A percentile compares a stretch with the other conserved stretches of the same genome.
These are phyloP conservation scores for Microsporum canis DNA, from an alignment of 2,329 filamentous ascomycete species.

Conservation along the genomic window DNA sequence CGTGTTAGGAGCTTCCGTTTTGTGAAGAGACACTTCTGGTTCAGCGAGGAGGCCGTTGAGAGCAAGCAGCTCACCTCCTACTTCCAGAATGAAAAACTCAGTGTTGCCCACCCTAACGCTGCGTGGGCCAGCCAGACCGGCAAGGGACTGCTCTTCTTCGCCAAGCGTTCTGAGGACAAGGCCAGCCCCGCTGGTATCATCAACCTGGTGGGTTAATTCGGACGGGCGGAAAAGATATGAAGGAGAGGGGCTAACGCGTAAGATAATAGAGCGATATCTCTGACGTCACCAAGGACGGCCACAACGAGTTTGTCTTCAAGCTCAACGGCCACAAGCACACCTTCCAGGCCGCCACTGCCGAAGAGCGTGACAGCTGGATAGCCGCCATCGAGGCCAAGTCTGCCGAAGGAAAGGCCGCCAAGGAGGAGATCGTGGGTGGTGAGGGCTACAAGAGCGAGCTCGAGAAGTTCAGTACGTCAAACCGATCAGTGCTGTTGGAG, in stretches of 20 bases:
- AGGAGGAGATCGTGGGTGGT: slow-evolving; percentile 59
- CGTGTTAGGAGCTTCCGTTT: slow-evolving; percentile 65
- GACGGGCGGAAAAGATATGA: not conserved
- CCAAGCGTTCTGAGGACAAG: slow-evolving; percentile 76
- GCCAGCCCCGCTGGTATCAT: slow-evolving; percentile 67
- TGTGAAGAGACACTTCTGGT: slow-evolving; percentile 89
- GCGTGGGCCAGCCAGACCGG: slow-evolving; percentile 90
- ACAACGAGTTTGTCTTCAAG: slow-evolving; percentile 75
- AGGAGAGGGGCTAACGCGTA: not conserved
- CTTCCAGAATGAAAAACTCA: slow-evolving; percentile 78
- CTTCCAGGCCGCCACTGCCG: slow-evolving; percentile 66
- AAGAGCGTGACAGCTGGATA: slow-evolving; percentile 90
- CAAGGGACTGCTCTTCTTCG: slow-evolving; percentile 87
- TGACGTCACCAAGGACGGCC: slow-evolving; percentile 64
- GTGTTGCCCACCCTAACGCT: slow-evolving; percentile 63
- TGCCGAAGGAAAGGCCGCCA: slow-evolving; percentile 71
- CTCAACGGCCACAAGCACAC: slow-evolving; percentile 80
- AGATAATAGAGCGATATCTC: slow-evolving; percentile 47
- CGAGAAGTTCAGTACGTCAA: slow-evolving; percentile 53
- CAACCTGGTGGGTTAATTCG: slow-evolving; percentile 56
- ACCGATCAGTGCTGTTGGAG: slow-evolving; percentile 2
- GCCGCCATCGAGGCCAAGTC: slow-evolving; percentile 70
- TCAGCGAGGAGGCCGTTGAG: slow-evolving; percentile 61
- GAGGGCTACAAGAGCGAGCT: slow-evolving; percentile 83
- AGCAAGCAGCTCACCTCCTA: slow-evolving; percentile 63